Percentiles rank a stretch among this genome's conserved stretches.
phyloP scores from a whole-genome alignment of 345 rosid genomes.

The Eucalyptus cladocalyx region DNA sequence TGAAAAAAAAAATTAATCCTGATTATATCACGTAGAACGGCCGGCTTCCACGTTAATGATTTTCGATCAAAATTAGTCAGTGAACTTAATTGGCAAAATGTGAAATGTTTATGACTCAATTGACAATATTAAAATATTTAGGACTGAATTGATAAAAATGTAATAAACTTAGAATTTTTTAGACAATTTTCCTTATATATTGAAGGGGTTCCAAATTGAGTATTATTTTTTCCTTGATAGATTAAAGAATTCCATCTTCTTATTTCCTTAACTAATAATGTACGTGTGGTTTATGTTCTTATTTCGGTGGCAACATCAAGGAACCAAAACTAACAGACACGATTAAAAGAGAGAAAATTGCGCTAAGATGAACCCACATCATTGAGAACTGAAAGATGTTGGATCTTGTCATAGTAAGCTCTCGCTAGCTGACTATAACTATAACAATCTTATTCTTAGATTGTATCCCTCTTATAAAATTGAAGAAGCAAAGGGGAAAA shows the following conservation, averaged over 20 bases:
- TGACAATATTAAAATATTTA: rapidly evolving
- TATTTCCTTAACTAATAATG: too few relatives aligned
- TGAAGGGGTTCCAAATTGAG: too few relatives aligned
- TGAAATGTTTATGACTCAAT: rapidly evolving
- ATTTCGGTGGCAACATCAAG: rapidly evolving
- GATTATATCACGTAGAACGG: rapidly evolving
- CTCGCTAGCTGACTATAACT: not conserved
- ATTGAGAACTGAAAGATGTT: not conserved
- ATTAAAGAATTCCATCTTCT: too few relatives aligned
- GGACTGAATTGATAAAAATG: rapidly evolving
- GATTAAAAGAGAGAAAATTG: not conserved
- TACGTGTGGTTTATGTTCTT: not conserved
- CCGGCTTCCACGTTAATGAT: rapidly evolving
- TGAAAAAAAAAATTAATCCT: too few relatives aligned
- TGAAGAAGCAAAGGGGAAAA: not conserved
- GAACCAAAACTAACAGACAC: not conserved
- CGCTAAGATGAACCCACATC: not conserved
- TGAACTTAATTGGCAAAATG: too few relatives aligned
- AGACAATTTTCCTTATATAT: too few relatives aligned
- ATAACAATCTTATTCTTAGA: not conserved
- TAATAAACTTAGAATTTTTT: too few relatives aligned
- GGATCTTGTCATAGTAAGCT: not conserved
- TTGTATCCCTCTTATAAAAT: not conserved
- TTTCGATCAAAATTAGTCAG: rapidly evolving
- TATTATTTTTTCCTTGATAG: rapidly evolving